A percentile compares a stretch with the other conserved stretches of the same genome.
Conservation (phyloP, 1,284 basidiomycete genomes). For the Pseudozyma thailandica region DNA sequence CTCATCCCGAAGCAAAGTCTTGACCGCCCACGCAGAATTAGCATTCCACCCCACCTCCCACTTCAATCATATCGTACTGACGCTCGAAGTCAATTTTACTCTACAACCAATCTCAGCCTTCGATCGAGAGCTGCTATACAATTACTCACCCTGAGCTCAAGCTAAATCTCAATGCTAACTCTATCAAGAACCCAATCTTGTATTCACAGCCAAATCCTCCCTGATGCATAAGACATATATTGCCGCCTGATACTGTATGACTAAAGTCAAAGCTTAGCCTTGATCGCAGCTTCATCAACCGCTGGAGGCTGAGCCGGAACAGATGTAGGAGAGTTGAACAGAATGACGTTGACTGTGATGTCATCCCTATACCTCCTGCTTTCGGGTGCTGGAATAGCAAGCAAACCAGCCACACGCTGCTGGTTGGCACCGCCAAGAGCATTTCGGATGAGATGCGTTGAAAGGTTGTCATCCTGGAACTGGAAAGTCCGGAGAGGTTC, state of each 20-base stretch:
- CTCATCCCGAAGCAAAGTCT: neutral
- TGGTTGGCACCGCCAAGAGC: conserved; percentile 88
- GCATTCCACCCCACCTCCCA: neutral
- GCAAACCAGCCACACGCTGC: conserved; percentile 75
- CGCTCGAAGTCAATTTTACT: neutral
- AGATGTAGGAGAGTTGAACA: conserved; percentile 49
- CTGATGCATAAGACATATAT: neutral
- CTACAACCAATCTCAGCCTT: no score
- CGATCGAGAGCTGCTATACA: no score
- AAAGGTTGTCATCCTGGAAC: conserved; percentile 79
- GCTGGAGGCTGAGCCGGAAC: conserved; percentile 14
- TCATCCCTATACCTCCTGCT: conserved; percentile 67
- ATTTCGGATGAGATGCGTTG: conserved; percentile 92
- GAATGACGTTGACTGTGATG: conserved; percentile 57
- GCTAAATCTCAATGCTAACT: no score
- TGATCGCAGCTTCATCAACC: conserved; percentile 11
- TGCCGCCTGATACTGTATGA: neutral
- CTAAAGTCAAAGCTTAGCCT: conserved; percentile 29
- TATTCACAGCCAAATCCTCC: no score
- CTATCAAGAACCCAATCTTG: no score
- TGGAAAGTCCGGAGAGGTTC: conserved; percentile 53
- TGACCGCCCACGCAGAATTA: neutral
- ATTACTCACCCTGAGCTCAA: no score
- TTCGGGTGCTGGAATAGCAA: conserved; percentile 90
- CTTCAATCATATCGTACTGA: neutral